These are phyloP conservation scores for Yarrowia bubula DNA, from an alignment of 805 yeast genomes.

Conservation along the genomic window DNA sequence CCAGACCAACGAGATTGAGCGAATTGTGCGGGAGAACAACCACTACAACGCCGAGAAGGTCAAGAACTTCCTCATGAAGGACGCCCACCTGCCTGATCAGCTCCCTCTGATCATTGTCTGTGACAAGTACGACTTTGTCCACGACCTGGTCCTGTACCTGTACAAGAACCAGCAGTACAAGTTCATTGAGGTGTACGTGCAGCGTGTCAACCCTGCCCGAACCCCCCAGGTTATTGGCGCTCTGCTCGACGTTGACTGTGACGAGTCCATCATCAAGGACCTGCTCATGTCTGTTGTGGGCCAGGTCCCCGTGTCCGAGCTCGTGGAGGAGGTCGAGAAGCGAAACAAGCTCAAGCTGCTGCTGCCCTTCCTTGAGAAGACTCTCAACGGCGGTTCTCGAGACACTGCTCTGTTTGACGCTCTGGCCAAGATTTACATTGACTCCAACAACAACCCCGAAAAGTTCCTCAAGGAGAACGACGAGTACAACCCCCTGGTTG, in stretches of 20 bases:
- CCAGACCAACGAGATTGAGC: slow-evolving; percentile 90
- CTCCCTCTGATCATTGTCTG: slow-evolving; percentile 94
- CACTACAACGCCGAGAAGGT: slow-evolving; percentile 97
- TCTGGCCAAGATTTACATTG: slow-evolving; percentile 95
- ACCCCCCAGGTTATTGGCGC: slow-evolving; percentile 98
- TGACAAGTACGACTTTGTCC: slow-evolving; percentile 86
- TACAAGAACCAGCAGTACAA: slow-evolving; percentile 95
- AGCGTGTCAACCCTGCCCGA: slow-evolving; percentile 92
- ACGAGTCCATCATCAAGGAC: slow-evolving; percentile 78
- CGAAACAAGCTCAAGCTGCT: slow-evolving; percentile 89
- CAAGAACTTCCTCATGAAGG: slow-evolving; percentile 86
- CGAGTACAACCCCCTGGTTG: slow-evolving; percentile 86
- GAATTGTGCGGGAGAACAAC: slow-evolving; percentile 90
- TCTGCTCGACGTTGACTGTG: slow-evolving; percentile 94
- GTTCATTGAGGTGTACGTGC: slow-evolving; percentile 96
- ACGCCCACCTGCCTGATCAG: slow-evolving; percentile 90
- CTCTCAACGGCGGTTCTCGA: slow-evolving; percentile 73
- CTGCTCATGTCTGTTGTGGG: slow-evolving; percentile 84
- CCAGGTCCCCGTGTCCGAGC: slow-evolving; percentile 85
- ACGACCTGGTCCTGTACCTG: slow-evolving; percentile 87
- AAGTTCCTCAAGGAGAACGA: slow-evolving; percentile 90
- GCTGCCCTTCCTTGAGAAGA: slow-evolving; percentile 88
- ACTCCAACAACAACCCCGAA: slow-evolving; percentile 96
- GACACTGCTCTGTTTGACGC: slow-evolving; percentile 94
- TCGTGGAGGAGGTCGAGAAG: slow-evolving; percentile 93